phyloP scores from a whole-genome alignment of 331 rosid species.

The Malus hybrid region DNA sequence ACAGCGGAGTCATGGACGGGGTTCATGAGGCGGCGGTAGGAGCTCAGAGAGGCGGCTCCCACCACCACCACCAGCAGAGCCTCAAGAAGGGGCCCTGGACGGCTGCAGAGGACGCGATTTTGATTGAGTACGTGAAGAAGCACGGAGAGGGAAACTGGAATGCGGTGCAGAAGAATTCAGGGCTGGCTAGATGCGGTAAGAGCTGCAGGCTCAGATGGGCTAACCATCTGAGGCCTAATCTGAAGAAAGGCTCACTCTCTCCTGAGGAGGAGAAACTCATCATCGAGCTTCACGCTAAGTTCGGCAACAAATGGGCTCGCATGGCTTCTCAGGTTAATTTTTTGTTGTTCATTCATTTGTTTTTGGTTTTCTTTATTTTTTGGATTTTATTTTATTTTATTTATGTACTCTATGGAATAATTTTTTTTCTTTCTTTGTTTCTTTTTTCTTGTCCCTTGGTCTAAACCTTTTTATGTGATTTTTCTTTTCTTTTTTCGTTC shows the following conservation, averaged over 20 bases:
- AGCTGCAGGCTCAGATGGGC: constrained; percentile 91
- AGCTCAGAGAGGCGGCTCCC: constrained; percentile 2
- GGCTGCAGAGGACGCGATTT: constrained; percentile 44
- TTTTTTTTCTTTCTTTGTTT: neutral
- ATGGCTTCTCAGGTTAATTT: constrained; percentile 69
- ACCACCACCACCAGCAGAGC: neutral
- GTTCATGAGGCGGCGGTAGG: neutral
- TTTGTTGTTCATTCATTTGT: neutral
- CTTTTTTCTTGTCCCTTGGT: neutral
- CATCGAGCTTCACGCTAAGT: constrained; percentile 63
- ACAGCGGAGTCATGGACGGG: constrained; percentile 3
- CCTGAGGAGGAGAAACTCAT: constrained; percentile 47
- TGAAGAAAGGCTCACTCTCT: constrained; percentile 65
- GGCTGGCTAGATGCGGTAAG: constrained; percentile 63
- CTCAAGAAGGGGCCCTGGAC: constrained; percentile 89
- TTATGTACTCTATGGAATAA: neutral
- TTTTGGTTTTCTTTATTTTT: neutral
- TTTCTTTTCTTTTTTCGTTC: neutral
- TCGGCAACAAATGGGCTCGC: constrained; percentile 88
- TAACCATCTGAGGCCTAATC: constrained; percentile 75
- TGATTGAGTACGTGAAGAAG: constrained; percentile 57
- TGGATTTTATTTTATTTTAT: neutral
- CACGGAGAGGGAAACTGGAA: constrained; percentile 87
- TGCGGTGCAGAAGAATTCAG: constrained; percentile 57
- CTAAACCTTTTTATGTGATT: neutral